Conservation (phyloP, 2,329 filamentous ascomycete genomes). For the Chaetomium globosum region DNA sequence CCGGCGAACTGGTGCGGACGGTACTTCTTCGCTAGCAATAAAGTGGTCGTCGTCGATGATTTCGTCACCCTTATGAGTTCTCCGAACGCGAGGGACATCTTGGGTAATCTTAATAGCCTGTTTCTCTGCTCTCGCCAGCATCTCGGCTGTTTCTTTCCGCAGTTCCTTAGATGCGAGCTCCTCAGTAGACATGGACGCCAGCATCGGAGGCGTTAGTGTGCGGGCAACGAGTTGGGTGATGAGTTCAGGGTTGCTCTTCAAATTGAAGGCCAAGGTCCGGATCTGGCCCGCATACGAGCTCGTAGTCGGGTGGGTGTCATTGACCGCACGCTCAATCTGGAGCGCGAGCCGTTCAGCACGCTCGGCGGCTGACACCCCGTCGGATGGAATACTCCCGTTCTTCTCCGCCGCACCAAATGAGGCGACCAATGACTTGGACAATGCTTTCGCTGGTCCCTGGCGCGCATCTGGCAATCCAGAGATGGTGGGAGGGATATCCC, state of each 20-base stretch:
- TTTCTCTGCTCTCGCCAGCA: slow-evolving; percentile 77
- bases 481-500: slow-evolving; percentile 55
- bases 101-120: slow-evolving; percentile 82
- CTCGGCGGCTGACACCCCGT: slow-evolving; percentile 64
- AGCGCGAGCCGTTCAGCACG: slow-evolving; percentile 72
- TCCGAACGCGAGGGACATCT: slow-evolving; percentile 74
- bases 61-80: slow-evolving; percentile 95
- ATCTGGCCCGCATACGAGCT: slow-evolving; percentile 65
- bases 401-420: slow-evolving; percentile 70
- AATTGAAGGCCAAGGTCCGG: slow-evolving; percentile 77
- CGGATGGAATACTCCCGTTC: slow-evolving; percentile 61
- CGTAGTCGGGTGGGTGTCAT: slow-evolving; percentile 57
- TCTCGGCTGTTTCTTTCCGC: slow-evolving; percentile 73
- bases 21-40: slow-evolving; percentile 45
- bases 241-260: slow-evolving; percentile 84
- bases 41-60: slow-evolving; percentile 75
- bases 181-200: slow-evolving; percentile 86
- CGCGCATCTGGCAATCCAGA: slow-evolving; percentile 63
- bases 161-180: slow-evolving; percentile 92
- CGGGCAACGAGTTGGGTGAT: slow-evolving; percentile 73
- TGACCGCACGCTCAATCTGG: slow-evolving; percentile 74
- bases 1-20: slow-evolving; percentile 44
- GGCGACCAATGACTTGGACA: slow-evolving; percentile 70
- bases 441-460: slow-evolving; percentile 67
- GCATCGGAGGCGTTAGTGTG: slow-evolving; percentile 69